Evolutionary conservation across 768 basidiomycete species (phyloP), one percentile per base, ranked within the genome.

Genomic region (Boletus speciosus): DNA sequence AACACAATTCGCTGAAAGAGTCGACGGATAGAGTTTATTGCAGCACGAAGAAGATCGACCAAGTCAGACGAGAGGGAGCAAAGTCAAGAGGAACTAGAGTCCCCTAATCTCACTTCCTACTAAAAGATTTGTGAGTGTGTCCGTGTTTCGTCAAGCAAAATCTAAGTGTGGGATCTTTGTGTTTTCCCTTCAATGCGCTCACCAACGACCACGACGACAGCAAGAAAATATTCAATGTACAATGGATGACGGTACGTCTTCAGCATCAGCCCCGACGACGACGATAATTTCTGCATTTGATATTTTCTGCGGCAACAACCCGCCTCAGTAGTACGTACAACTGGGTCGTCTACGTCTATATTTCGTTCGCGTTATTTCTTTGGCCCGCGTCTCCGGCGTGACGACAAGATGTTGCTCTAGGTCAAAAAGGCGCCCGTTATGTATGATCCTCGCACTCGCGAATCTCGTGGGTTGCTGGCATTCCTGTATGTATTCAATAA

Each of bases 161-260:
- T 41, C 25, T 25, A 25, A 25, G 40, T 34, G 40, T 34, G 44
- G 40, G 45, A 50, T 51, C 31, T 37, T 45, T 10, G 42, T 16
- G 40, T 25, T 36, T 62, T 49, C 23, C 47, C 31, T 54, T 42
- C 14, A 19, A 19, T 19, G 23, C 42, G 23, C 35, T 55, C 49
- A 21, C 32, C 47, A 36, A 55, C 59, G 36, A 48, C 61, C 49
- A 52, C 61, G 46, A 56, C 60, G 48, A 53, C 57, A 47, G 48
- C 68, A 64, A 64, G 25, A 70, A 66, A 55, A 52, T 49, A 62
- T 46, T 61, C 76, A 76, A 71, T 19, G 19, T 19, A 19, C 69
- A 65, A 78, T 78, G 77, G 77, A 78, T 79, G 78, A 88, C 84
- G 86, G 86, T 88, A 88, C 86, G 86, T 88, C 76, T 70, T 79